Conservation (phyloP, 331 rosid species). For the Rosa hybrid region DNA sequence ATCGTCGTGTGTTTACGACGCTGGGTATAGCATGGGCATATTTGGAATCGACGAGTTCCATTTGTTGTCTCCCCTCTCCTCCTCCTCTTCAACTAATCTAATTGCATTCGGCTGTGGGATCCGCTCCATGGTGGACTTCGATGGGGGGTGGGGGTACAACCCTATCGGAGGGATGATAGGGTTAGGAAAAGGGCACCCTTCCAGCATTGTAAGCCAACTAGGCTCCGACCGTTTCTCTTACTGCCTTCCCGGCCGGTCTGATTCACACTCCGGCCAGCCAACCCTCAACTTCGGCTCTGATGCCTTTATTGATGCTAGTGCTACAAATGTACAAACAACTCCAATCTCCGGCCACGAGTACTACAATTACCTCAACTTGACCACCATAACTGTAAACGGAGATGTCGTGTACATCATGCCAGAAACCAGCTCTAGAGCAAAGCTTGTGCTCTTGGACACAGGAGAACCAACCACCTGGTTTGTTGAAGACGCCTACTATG, state of each 20-base stretch:
- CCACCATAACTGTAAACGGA: background rate
- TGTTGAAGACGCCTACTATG: background rate
- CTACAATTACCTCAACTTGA: background rate
- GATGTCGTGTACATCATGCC: background rate
- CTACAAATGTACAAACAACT: background rate
- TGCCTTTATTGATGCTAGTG: background rate
- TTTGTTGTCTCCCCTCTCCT: background rate
- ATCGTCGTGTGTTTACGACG: background rate
- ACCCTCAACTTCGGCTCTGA: background rate
- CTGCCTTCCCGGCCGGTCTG: background rate
- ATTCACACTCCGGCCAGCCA: background rate
- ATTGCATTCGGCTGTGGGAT: background rate
- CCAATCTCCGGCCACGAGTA: background rate
- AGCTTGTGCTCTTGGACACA: background rate
- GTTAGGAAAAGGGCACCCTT: background rate
- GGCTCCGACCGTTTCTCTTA: constrained; percentile 9
- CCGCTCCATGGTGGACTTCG: background rate
- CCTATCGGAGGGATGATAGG: constrained; percentile 1
- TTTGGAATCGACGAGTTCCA: background rate
- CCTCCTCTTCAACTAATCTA: background rate
- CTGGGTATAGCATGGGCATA: background rate
- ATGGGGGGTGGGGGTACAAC: background rate
- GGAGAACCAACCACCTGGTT: background rate
- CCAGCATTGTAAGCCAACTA: constrained; percentile 7
- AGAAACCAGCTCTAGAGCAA: background rate